phyloP scores from a whole-genome alignment of 345 rosid species.

The Luvunga scandens region DNA sequence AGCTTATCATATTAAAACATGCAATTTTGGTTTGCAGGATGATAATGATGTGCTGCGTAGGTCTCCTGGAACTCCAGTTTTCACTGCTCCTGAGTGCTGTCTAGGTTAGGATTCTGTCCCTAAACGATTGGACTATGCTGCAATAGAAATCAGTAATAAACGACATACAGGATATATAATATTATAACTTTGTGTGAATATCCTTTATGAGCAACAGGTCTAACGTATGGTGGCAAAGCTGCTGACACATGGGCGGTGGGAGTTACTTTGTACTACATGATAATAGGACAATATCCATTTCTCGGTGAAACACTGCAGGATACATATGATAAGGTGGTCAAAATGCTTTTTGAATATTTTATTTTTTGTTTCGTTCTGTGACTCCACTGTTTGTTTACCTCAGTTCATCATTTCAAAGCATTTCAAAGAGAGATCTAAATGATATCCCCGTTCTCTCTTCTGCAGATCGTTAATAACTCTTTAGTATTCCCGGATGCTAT shows the following conservation, averaged over 20 bases:
- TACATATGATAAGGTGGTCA: slow-evolving; percentile 84
- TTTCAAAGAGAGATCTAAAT: background rate
- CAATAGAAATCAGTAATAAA: background rate
- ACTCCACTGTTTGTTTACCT: background rate
- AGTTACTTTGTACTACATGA: slow-evolving; percentile 86
- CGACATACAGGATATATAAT: background rate
- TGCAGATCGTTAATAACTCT: slow-evolving; percentile 80
- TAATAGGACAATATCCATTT: slow-evolving; percentile 83
- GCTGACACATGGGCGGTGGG: slow-evolving; percentile 99
- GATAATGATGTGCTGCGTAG: slow-evolving; percentile 93
- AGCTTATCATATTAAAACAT: background rate
- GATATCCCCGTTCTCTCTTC: background rate
- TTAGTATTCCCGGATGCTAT: slow-evolving; percentile 60
- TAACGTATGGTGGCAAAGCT: slow-evolving; percentile 79
- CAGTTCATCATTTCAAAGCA: background rate
- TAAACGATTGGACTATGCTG: background rate
- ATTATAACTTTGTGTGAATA: slow-evolving; percentile 10
- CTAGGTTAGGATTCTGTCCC: slow-evolving; percentile 47
- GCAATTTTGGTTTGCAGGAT: slow-evolving; percentile 50
- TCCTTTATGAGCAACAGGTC: slow-evolving; percentile 46
- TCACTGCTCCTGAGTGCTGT: slow-evolving; percentile 99
- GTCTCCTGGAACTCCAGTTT: slow-evolving; percentile 99
- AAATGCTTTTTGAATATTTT: background rate
- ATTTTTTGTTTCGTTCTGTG: background rate
- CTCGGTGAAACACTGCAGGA: slow-evolving; percentile 95